phyloP scores from a whole-genome alignment of 208 protist species.

The Acanthamoeba culbertsoni region DNA sequence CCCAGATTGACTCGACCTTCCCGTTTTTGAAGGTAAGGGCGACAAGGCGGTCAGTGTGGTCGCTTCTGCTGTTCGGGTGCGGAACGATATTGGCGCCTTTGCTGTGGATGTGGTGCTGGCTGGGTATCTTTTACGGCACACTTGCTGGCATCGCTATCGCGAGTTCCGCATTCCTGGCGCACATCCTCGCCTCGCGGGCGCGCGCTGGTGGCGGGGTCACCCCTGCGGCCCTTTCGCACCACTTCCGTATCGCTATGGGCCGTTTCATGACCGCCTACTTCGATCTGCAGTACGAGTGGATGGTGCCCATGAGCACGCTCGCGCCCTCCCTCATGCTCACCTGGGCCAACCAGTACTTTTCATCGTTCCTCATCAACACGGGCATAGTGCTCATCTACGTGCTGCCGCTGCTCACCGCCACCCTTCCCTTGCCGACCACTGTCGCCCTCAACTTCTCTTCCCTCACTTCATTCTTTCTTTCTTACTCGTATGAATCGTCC shows the following conservation, averaged over 20 bases:
- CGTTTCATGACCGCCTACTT: constrained; percentile 28
- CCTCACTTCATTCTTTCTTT: background rate
- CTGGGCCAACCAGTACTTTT: constrained; percentile 58
- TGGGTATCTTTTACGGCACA: background rate
- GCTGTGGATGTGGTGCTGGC: constrained; percentile 57
- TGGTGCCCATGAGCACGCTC: constrained; percentile 12
- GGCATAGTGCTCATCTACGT: constrained; percentile 52
- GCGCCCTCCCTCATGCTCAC: constrained; percentile 5
- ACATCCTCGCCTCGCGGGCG: background rate
- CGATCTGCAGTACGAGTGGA: constrained; percentile 37
- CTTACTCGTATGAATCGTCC: background rate
- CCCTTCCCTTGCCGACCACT: background rate
- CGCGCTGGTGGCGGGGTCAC: background rate
- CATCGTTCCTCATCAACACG: constrained; percentile 35
- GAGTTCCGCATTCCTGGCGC: background rate
- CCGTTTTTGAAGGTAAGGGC: background rate
- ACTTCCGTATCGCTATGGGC: background rate
- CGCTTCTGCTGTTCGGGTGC: background rate
- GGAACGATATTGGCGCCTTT: background rate
- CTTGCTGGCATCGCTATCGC: background rate
- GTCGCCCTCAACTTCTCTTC: background rate
- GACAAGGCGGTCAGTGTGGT: background rate
- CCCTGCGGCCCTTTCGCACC: background rate
- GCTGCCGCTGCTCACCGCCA: constrained; percentile 13
- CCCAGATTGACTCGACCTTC: background rate